Conservation (phyloP, 257 asterid genomes). For the Solanum peruvianum region DNA sequence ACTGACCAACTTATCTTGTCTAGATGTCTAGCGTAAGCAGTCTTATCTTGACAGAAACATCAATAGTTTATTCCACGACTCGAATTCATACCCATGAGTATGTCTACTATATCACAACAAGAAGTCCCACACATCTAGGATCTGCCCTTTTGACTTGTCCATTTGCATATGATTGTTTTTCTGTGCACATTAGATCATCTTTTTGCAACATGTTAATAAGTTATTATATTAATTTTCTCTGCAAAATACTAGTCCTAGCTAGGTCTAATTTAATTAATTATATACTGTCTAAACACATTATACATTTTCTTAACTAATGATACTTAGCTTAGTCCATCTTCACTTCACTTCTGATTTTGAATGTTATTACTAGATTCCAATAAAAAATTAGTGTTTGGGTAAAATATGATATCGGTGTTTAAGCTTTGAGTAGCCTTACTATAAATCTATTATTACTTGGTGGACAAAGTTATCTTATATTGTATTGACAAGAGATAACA, state of each 20-base stretch:
- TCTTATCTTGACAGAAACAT: background rate
- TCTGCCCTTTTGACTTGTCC: background rate
- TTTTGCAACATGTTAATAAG: background rate
- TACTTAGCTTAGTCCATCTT: background rate
- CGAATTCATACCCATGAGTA: background rate
- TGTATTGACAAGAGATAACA: background rate
- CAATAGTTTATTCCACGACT: background rate
- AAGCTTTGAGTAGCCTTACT: background rate
- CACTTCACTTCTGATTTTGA: background rate
- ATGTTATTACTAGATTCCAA: background rate
- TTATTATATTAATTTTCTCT: background rate
- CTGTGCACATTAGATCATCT: background rate
- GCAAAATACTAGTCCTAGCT: background rate
- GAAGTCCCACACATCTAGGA: background rate
- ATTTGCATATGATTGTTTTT: background rate
- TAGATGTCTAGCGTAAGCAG: background rate
- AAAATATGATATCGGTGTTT: background rate
- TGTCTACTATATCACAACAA: background rate
- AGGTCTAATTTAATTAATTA: background rate
- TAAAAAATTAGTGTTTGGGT: background rate
- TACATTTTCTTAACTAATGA: background rate
- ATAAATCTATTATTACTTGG: background rate
- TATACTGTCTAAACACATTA: background rate
- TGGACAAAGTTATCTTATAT: background rate
- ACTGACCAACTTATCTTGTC: background rate